These are phyloP conservation scores for Candida germanica DNA, from an alignment of 805 yeast genomes.

Conservation along the genomic window DNA sequence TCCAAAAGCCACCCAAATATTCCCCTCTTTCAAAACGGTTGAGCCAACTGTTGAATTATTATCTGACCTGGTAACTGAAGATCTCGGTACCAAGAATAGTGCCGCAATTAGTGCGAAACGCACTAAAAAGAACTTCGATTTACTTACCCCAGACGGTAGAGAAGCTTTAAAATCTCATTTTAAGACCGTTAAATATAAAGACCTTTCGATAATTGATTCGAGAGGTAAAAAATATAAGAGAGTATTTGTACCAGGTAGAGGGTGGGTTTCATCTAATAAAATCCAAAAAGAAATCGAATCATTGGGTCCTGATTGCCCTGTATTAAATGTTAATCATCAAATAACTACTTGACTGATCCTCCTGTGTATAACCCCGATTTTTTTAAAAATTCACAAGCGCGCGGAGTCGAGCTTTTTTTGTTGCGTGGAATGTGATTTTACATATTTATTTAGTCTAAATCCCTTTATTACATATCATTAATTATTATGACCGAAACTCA, in stretches of 20 bases:
- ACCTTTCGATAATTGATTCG: constrained; percentile 23
- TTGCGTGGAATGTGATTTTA: too few species aligned
- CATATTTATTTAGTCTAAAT: not conserved
- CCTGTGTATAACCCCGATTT: too few species aligned
- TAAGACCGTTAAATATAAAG: constrained; percentile 14
- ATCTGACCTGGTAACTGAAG: too few species aligned
- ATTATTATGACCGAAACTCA: constrained; percentile 4
- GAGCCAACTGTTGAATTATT: too few species aligned
- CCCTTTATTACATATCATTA: too few species aligned
- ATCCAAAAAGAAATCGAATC: constrained; percentile 16
- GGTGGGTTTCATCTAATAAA: constrained; percentile 44
- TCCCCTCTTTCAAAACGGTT: not conserved
- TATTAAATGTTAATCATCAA: not conserved
- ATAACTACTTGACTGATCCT: too few species aligned
- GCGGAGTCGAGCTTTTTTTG: not conserved
- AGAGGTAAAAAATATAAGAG: constrained; percentile 43
- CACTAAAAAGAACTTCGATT: constrained; percentile 19
- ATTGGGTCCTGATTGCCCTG: constrained; percentile 13
- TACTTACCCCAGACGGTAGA: constrained; percentile 27
- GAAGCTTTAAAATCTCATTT: constrained; percentile 21
- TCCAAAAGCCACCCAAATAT: not conserved
- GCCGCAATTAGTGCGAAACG: not conserved
- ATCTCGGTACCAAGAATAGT: not conserved
- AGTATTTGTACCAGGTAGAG: constrained; percentile 46
- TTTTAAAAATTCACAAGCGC: not conserved